These are phyloP conservation scores for Fusarium anguioides DNA, from an alignment of 2,329 filamentous ascomycete genomes.

Conservation along the genomic window DNA sequence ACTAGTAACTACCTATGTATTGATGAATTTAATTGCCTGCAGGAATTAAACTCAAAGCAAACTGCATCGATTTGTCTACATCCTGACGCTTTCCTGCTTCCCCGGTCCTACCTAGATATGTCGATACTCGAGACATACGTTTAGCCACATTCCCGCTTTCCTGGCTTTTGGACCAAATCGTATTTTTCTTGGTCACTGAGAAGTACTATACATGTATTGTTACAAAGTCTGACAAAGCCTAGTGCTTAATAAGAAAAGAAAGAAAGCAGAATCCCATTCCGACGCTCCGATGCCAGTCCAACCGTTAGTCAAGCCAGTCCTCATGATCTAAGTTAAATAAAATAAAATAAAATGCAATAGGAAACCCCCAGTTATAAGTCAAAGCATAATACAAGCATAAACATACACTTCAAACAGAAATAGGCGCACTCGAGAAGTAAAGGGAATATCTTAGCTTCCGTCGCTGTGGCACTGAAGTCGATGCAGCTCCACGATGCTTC, in stretches of 20 bases:
- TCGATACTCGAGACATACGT: neutral
- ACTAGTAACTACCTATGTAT: too few relatives aligned
- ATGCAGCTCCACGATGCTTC: neutral
- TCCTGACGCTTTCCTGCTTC: too few relatives aligned
- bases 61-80: too few relatives aligned
- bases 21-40: too few relatives aligned
- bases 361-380: neutral
- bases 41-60: too few relatives aligned
- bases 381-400: neutral
- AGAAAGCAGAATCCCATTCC: neutral
- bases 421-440: neutral
- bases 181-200: neutral
- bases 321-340: neutral
- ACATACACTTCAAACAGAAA: too few relatives aligned
- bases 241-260: neutral
- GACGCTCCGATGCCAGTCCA: neutral
- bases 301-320: neutral
- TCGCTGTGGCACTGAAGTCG: neutral
- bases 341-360: neutral
- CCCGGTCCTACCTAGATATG: neutral
- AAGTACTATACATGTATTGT: neutral
- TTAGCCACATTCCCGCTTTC: neutral
- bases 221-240: constrained; percentile 4
- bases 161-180: neutral
- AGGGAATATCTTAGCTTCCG: neutral